phyloP scores from a whole-genome alignment of 305 asterid species.

The Euphrasia arctica region DNA sequence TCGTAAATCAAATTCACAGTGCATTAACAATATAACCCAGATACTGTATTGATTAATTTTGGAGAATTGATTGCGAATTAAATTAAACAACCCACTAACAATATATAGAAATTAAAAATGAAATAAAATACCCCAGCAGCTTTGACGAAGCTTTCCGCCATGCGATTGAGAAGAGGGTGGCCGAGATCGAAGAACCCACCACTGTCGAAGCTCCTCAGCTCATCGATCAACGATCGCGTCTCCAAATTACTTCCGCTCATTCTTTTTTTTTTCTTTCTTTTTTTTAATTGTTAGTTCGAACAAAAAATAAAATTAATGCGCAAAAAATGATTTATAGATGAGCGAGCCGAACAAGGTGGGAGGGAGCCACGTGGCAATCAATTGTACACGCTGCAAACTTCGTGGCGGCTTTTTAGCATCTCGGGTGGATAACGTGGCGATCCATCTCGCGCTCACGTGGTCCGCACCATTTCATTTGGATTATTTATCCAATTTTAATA shows the following conservation, averaged over 20 bases:
- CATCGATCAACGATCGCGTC: constrained; percentile 61
- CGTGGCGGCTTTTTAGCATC: constrained; percentile 33
- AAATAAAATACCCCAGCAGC: constrained; percentile 69
- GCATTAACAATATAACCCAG: not conserved
- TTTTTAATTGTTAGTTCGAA: not conserved
- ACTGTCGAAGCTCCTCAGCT: constrained; percentile 60
- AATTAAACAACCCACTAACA: no score
- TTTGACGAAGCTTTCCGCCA: constrained; percentile 73
- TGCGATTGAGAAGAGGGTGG: constrained; percentile 83
- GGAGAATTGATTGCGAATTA: not conserved
- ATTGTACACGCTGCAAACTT: constrained; percentile 24
- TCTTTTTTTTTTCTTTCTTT: constrained; percentile 6
- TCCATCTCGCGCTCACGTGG: not conserved
- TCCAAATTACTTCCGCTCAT: constrained; percentile 59
- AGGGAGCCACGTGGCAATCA: constrained; percentile 30
- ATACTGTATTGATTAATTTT: not conserved
- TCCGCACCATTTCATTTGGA: no score
- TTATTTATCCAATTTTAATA: no score
- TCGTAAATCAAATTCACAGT: not conserved
- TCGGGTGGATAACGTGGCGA: constrained; percentile 15
- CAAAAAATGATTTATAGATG: no score
- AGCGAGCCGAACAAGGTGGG: constrained; percentile 20
- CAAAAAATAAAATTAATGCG: not conserved
- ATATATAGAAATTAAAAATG: not conserved
- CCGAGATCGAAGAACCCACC: constrained; percentile 73